These are phyloP conservation scores for Aspergillus ellipticus DNA, from an alignment of 495 filamentous ascomycete species.

Conservation along the genomic window DNA sequence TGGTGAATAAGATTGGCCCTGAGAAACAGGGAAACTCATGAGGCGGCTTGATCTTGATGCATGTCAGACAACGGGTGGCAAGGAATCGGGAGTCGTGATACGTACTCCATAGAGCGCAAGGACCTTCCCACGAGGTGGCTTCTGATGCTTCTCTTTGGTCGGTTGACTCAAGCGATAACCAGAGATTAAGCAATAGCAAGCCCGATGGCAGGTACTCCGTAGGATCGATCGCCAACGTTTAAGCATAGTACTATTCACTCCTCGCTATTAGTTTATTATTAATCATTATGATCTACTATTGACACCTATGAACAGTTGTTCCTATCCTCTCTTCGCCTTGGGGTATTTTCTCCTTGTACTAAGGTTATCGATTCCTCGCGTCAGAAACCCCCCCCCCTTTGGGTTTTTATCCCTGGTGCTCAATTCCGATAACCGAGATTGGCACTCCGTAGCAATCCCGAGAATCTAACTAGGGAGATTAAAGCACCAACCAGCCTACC, in stretches of 20 bases:
- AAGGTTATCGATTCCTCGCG: too few species aligned
- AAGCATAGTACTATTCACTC: not conserved
- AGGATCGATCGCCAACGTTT: too few species aligned
- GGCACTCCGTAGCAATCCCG: not conserved
- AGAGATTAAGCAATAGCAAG: not conserved
- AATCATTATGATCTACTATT: not conserved
- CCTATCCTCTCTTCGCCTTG: too few species aligned
- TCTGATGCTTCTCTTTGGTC: constrained; percentile 3
- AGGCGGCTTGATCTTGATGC: constrained; percentile 2
- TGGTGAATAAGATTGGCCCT: not conserved
- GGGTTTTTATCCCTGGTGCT: not conserved
- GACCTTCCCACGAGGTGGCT: not conserved
- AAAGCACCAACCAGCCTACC: not conserved
- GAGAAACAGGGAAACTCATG: not conserved
- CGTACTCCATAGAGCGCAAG: not conserved
- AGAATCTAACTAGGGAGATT: not conserved
- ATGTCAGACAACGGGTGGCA: constrained; percentile 5
- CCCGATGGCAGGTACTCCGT: not conserved
- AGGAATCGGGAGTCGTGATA: not conserved
- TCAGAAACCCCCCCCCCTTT: too few species aligned
- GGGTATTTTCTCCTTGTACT: too few species aligned
- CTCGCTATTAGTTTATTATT: not conserved
- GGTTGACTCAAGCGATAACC: not conserved
- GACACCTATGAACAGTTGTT: too few species aligned
- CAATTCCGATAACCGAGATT: not conserved